Conservation (phyloP, 495 filamentous ascomycete species). For the Aeminium ludgeri region DNA sequence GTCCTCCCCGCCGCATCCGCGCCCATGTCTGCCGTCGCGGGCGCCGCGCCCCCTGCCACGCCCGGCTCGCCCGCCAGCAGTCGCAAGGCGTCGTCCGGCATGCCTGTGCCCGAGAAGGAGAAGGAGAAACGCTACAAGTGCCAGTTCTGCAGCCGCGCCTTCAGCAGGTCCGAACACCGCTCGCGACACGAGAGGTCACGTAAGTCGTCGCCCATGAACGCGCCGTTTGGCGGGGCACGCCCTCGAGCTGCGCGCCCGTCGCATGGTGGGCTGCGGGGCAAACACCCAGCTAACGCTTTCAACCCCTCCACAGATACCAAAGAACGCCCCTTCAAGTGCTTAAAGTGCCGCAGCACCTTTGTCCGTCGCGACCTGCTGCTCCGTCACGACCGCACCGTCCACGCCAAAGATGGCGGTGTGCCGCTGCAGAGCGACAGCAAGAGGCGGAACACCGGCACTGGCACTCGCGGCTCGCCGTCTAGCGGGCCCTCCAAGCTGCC, state of each 20-base stretch:
- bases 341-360: slow-evolving; percentile 96
- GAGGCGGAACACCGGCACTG: slow-evolving; percentile 59
- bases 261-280: slow-evolving; percentile 6
- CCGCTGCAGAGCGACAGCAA: slow-evolving; percentile 91
- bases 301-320: slow-evolving; percentile 58
- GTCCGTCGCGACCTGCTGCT: slow-evolving; percentile 91
- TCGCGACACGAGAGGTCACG: slow-evolving; percentile 94
- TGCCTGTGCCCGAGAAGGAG: slow-evolving; percentile 1
- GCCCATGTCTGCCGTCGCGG: slow-evolving; percentile 9
- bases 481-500: slow-evolving; percentile 67
- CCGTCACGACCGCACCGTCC: slow-evolving; percentile 93
- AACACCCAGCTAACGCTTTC: background rate
- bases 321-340: slow-evolving; percentile 95
- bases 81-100: slow-evolving; percentile 19
- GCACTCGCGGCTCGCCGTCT: slow-evolving; percentile 41
- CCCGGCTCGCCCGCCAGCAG: slow-evolving; percentile 13
- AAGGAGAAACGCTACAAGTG: slow-evolving; percentile 92
- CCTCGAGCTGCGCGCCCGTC: slow-evolving; percentile 3
- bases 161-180: slow-evolving; percentile 91
- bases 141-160: slow-evolving; percentile 93
- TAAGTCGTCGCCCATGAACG: slow-evolving; percentile 39
- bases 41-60: background rate
- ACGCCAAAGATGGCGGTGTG: slow-evolving; percentile 94
- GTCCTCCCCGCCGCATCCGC: background rate
- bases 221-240: slow-evolving; percentile 1